phyloP scores from a whole-genome alignment of 1,139 yeast genomes.

The Keqinozyma sinolaborantium region DNA sequence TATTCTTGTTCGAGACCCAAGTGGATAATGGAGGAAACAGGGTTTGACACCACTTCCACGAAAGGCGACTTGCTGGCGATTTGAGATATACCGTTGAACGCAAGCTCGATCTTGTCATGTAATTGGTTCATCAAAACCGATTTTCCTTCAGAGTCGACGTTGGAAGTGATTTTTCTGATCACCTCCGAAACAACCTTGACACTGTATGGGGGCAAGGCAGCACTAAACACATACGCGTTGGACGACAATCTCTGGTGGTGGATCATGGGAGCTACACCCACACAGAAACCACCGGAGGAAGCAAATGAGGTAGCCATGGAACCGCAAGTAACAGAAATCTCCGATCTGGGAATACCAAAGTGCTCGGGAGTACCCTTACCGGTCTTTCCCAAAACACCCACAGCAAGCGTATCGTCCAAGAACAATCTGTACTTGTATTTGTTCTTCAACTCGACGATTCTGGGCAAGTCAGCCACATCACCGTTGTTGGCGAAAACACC shows the following conservation, averaged over 20 bases:
- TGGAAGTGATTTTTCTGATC: conserved; percentile 34
- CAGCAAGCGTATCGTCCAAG: conserved; percentile 81
- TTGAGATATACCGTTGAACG: conserved; percentile 16
- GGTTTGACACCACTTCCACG: conserved; percentile 55
- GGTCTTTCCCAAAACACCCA: conserved; percentile 79
- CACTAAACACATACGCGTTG: conserved; percentile 88
- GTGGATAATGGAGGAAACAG: conserved; percentile 66
- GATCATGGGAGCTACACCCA: conserved; percentile 80
- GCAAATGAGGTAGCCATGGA: conserved; percentile 81
- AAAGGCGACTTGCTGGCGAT: conserved; percentile 19
- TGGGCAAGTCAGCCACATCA: conserved; percentile 70
- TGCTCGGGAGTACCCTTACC: conserved; percentile 88
- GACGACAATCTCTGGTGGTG: conserved; percentile 92
- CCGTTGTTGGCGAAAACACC: conserved; percentile 83
- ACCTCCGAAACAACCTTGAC: conserved; percentile 71
- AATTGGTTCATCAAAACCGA: conserved; percentile 27
- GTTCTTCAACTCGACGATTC: conserved; percentile 70
- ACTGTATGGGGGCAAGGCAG: conserved; percentile 89
- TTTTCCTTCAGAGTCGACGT: conserved; percentile 31
- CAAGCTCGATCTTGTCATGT: conserved; percentile 19
- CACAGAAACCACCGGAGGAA: conserved; percentile 94
- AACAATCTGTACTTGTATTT: conserved; percentile 81
- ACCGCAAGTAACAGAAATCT: conserved; percentile 82
- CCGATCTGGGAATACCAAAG: conserved; percentile 57
- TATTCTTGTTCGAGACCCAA: conserved; percentile 45